Evolutionary conservation across 2,329 filamentous ascomycete species (phyloP), one percentile per base, ranked within the genome.

Genomic region (Microsporum ferrugineum): DNA sequence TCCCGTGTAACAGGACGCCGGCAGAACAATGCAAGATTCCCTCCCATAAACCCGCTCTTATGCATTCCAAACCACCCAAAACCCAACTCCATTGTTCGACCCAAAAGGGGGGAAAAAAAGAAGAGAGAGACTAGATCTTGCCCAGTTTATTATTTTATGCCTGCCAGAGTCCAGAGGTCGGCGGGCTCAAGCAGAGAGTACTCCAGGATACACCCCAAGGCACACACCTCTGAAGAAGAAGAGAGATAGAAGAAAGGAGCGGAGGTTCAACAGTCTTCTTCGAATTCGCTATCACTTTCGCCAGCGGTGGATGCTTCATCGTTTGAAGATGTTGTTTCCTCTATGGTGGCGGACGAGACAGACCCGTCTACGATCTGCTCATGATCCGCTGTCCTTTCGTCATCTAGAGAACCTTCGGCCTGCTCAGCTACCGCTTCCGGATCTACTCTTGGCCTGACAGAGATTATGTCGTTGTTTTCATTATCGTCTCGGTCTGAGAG

Each of bases 401-500:
- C 23, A 10, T 23, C 34, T 36, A 23, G 55, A 27, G 56, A 39
- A n/a, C 23, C n/a, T 5, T 45, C 59, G 7, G 36, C 57, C 5
- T 57, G 57, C 23, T 63, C 59, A 17, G 56, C 58, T 4, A 61
- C 57, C 10, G 55, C 59, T 29, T 61, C 62, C 4, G 62, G 51
- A 38, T 61, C 59, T 3, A 59, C 63, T 49, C 58, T 55, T 51
- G 61, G 49, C 33, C 45, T 45, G 53, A 66, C 60, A 10, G 58
- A 60, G 51, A 62, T 58, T 34, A 63, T 55, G 14, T 60, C 58
- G 51, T 57, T 43, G 36, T 60, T 57, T 29, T 62, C 59, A 23
- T 63, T 27, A 4, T 61, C 38, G 23, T 60, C 53, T n/a, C 55
- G 27, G 5, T 63, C 57, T 5, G 62, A 62, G 39, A 66, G 61